These are phyloP conservation scores for Pulveroboletus sp. DNA, from an alignment of 768 basidiomycete species.

Conservation along the genomic window DNA sequence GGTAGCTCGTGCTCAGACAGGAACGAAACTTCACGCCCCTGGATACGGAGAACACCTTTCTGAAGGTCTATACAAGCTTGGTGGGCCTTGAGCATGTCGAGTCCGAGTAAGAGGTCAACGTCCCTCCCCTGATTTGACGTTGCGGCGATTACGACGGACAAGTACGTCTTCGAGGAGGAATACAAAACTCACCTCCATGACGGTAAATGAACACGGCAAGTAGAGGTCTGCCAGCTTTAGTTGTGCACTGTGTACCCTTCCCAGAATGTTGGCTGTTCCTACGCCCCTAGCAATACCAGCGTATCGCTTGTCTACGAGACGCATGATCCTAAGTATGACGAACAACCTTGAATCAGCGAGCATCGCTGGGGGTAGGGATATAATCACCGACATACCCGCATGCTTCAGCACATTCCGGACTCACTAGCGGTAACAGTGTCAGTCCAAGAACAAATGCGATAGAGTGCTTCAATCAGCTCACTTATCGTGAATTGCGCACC, in stretches of 20 bases:
- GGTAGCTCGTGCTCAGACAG: slow-evolving; percentile 94
- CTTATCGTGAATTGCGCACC: slow-evolving; percentile 97
- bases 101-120: slow-evolving; percentile 92
- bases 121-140: slow-evolving; percentile 61
- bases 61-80: slow-evolving; percentile 94
- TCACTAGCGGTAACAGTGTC: slow-evolving; percentile 49
- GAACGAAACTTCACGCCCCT: slow-evolving; percentile 84
- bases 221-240: slow-evolving; percentile 80
- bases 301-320: slow-evolving; percentile 82
- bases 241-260: slow-evolving; percentile 90
- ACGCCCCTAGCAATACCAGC: slow-evolving; percentile 90
- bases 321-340: slow-evolving; percentile 67
- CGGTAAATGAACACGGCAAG: slow-evolving; percentile 88
- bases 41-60: slow-evolving; percentile 87
- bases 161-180: too few species aligned
- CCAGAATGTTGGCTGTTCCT: slow-evolving; percentile 90
- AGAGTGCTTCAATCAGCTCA: slow-evolving; percentile 34
- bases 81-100: slow-evolving; percentile 99
- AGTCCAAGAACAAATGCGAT: slow-evolving; percentile 2
- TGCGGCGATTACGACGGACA: background rate
- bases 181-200: slow-evolving; percentile 70
- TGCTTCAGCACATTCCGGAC: slow-evolving; percentile 83
- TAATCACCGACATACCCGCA: slow-evolving; percentile 63
- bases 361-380: background rate
- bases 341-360: slow-evolving; percentile 1